These are phyloP conservation scores for Crithidia thermophila DNA, from an alignment of 208 protist genomes.

Conservation along the genomic window DNA sequence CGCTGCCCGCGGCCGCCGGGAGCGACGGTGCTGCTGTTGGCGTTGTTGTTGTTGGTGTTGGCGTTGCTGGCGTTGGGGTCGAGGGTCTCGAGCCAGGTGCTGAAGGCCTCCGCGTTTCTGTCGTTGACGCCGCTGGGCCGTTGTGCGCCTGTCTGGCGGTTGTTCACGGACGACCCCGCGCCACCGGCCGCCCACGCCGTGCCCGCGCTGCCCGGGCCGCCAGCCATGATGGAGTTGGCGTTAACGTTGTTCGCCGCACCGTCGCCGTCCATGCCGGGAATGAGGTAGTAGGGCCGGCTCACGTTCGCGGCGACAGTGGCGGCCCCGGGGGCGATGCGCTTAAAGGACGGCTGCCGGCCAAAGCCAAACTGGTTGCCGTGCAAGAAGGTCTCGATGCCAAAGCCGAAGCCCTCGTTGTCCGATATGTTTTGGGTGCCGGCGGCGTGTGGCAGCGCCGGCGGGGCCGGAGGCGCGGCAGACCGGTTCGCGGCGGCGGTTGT, in stretches of 20 bases:
- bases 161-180: neutral
- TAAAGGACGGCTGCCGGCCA: slow-evolving; percentile 62
- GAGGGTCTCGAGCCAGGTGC: slow-evolving; percentile 28
- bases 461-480: neutral
- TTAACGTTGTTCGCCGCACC: neutral
- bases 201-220: neutral
- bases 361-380: slow-evolving; percentile 69
- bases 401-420: slow-evolving; percentile 39
- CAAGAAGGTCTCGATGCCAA: slow-evolving; percentile 74
- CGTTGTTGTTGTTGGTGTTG: neutral
- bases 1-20: too few species aligned
- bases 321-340: slow-evolving; percentile 23
- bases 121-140: neutral
- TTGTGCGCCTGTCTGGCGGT: too few species aligned
- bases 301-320: neutral
- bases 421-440: neutral
- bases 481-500: neutral
- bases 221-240: neutral
- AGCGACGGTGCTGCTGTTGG: too few species aligned
- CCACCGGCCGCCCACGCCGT: neutral
- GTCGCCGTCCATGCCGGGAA: slow-evolving; percentile 2
- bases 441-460: neutral
- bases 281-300: slow-evolving; percentile 11
- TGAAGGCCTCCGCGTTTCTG: slow-evolving; percentile 30
- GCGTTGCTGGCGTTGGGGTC: slow-evolving; percentile 5